Conservation (phyloP, 805 yeast genomes). For the Ogataea pini region DNA sequence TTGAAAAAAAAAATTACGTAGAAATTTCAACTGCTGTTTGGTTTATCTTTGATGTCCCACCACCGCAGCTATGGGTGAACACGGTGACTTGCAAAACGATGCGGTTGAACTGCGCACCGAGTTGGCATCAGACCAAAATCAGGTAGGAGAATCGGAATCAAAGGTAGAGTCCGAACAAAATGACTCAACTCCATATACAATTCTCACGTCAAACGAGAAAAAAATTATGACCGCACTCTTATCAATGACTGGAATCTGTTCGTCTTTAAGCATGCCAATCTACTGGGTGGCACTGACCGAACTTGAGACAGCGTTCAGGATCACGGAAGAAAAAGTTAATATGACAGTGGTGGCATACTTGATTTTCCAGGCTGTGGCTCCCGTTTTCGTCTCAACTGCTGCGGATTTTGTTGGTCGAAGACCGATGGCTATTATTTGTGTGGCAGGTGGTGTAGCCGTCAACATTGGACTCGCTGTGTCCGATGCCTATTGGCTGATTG, state of each 20-base stretch:
- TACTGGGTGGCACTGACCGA: constrained; percentile 75
- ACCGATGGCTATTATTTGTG: constrained; percentile 58
- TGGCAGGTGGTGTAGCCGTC: constrained; percentile 57
- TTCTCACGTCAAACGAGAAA: constrained; percentile 45
- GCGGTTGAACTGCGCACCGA: not conserved
- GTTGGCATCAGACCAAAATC: too few relatives aligned
- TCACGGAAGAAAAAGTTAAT: constrained; percentile 60
- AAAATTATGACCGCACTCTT: constrained; percentile 40
- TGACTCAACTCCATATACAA: constrained; percentile 39
- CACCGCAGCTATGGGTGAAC: not conserved
- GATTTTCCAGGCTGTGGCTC: constrained; percentile 74
- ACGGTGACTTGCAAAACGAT: too few relatives aligned
- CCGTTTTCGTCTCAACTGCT: constrained; percentile 64
- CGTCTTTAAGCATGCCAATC: constrained; percentile 73
- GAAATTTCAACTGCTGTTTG: too few relatives aligned
- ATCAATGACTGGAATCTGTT: constrained; percentile 58
- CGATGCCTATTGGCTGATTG: constrained; percentile 57
- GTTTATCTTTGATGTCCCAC: too few relatives aligned
- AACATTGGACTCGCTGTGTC: constrained; percentile 67
- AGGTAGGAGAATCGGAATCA: too few relatives aligned
- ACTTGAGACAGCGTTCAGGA: constrained; percentile 53
- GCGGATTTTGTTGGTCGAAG: constrained; percentile 76
- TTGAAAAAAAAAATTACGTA: not conserved
- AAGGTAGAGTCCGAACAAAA: not conserved
- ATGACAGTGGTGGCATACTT: constrained; percentile 76